These are phyloP conservation scores for Rhododendron molle DNA, from an alignment of 148 eudicot genomes.

Conservation along the genomic window DNA sequence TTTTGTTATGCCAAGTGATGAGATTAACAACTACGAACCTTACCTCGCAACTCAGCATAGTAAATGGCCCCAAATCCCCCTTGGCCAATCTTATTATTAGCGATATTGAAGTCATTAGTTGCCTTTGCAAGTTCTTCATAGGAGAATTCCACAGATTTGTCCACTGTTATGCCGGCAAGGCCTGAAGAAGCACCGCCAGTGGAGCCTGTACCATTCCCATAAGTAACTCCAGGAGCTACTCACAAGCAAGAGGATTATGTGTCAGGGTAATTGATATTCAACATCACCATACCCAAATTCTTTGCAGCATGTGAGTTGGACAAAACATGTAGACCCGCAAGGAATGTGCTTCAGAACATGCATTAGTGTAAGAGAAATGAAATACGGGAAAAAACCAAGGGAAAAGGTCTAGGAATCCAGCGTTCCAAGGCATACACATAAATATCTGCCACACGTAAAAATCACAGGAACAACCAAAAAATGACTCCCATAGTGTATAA, in stretches of 20 bases:
- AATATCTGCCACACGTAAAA: neutral
- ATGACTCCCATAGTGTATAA: neutral
- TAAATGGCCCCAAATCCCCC: constrained; percentile 64
- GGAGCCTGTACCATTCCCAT: constrained; percentile 26
- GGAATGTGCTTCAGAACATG: neutral
- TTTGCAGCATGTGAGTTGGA: neutral
- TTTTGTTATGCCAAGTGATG: neutral
- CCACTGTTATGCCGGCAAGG: constrained; percentile 37
- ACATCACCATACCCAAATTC: neutral
- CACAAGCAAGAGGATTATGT: constrained; percentile 35
- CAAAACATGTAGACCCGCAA: neutral
- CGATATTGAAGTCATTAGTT: constrained; percentile 42
- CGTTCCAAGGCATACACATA: neutral
- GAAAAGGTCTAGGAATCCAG: neutral
- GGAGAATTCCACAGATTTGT: constrained; percentile 53
- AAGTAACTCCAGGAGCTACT: constrained; percentile 17
- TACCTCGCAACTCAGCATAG: constrained; percentile 47
- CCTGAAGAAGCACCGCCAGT: constrained; percentile 20
- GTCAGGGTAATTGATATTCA: constrained; percentile 22
- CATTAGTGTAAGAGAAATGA: neutral
- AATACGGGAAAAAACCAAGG: neutral
- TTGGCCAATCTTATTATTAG: constrained; percentile 60
- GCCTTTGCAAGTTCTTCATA: constrained; percentile 57
- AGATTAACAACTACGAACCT: constrained; percentile 30
- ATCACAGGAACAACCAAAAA: neutral